These are phyloP conservation scores for Thozetella sp. DNA, from an alignment of 495 filamentous ascomycete species.

Conservation along the genomic window DNA sequence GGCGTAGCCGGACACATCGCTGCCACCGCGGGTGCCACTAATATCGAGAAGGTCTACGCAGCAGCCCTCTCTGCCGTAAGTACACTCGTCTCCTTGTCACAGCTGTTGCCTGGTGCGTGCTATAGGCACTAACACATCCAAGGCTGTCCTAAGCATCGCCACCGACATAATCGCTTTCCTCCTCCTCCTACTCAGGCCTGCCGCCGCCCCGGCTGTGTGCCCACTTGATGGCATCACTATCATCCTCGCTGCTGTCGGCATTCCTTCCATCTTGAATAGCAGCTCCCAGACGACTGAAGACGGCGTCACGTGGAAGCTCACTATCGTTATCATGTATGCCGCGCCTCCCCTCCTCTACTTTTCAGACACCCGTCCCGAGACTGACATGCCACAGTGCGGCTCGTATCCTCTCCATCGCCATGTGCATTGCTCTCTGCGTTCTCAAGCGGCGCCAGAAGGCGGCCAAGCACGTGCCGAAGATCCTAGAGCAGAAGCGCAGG, in stretches of 20 bases:
- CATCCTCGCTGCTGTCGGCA: constrained; percentile 1
- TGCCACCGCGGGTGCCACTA: neutral
- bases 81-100: neutral
- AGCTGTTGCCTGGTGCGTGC: neutral
- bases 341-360: neutral
- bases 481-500: neutral
- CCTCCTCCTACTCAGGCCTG: neutral
- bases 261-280: neutral
- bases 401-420: neutral
- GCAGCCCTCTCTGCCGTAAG: neutral
- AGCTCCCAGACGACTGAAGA: neutral
- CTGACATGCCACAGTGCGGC: neutral
- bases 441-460: neutral
- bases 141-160: neutral
- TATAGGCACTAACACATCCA: neutral
- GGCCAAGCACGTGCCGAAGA: neutral
- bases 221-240: neutral
- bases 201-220: neutral
- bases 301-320: neutral
- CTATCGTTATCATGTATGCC: neutral
- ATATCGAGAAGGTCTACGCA: neutral
- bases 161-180: neutral
- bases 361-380: too few relatives aligned
- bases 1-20: neutral
- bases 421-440: neutral